These are phyloP conservation scores for Sugiyamaella paludigena DNA, from an alignment of 1,139 yeast species.

Conservation along the genomic window DNA sequence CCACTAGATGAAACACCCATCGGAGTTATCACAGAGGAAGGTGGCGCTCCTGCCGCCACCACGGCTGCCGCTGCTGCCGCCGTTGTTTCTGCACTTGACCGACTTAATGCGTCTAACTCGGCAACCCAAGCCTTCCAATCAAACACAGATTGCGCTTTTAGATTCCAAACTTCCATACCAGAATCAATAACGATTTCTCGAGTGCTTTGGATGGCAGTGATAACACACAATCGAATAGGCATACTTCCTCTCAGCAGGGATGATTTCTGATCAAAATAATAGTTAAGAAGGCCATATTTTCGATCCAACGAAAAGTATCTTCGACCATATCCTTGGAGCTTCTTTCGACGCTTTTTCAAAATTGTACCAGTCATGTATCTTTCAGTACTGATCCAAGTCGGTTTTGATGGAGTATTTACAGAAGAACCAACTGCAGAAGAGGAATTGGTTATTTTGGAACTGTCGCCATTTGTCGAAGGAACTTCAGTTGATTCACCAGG, in stretches of 20 bases:
- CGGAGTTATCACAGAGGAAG: neutral
- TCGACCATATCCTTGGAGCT: constrained; percentile 82
- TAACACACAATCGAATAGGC: constrained; percentile 77
- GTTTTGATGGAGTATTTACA: neutral
- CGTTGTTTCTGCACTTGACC: constrained; percentile 6
- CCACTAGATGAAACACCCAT: neutral
- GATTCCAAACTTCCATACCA: constrained; percentile 93
- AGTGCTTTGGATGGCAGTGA: constrained; percentile 70
- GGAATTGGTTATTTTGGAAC: neutral
- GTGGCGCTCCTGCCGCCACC: neutral
- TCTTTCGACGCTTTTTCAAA: constrained; percentile 73
- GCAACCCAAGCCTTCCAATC: constrained; percentile 83
- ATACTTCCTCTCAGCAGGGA: constrained; percentile 83
- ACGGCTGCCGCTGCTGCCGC: neutral
- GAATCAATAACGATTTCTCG: constrained; percentile 81
- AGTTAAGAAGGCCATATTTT: constrained; percentile 78
- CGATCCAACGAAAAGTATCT: constrained; percentile 81
- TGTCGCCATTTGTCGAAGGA: neutral
- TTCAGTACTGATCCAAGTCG: constrained; percentile 30
- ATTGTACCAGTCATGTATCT: constrained; percentile 62
- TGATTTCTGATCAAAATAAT: constrained; percentile 69
- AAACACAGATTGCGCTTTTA: constrained; percentile 61
- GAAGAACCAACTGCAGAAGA: neutral
- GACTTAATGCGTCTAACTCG: constrained; percentile 53
- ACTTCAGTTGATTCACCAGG: neutral